These are phyloP conservation scores for Entomortierella lignicola DNA, from an alignment of 192 early-diverging fungal species.

Conservation along the genomic window DNA sequence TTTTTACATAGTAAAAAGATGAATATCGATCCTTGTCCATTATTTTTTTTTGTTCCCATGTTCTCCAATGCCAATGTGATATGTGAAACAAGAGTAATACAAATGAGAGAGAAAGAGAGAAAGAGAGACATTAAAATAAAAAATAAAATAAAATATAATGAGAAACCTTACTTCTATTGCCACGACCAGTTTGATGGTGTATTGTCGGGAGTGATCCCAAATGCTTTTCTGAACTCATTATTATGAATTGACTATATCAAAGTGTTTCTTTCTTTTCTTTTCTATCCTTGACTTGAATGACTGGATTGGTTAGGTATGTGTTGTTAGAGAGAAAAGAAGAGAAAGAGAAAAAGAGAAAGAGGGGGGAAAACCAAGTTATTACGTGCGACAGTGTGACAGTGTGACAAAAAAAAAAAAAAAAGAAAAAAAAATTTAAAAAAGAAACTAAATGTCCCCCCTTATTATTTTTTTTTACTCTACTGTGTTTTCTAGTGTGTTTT, in stretches of 20 bases:
- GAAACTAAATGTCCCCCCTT: too few species aligned
- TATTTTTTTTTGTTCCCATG: too few species aligned
- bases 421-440: too few species aligned
- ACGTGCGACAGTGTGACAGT: too few species aligned
- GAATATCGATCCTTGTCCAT: too few species aligned
- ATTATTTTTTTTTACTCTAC: too few species aligned
- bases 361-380: neutral
- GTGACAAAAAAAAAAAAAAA: too few species aligned
- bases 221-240: constrained; percentile 54
- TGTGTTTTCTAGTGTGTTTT: too few species aligned
- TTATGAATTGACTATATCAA: neutral
- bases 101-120: neutral
- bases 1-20: too few species aligned
- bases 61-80: neutral
- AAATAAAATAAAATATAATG: neutral
- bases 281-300: too few species aligned
- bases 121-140: neutral
- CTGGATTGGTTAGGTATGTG: neutral
- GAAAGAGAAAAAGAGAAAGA: neutral
- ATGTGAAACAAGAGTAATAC: neutral
- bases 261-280: too few species aligned
- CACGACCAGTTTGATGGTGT: constrained; percentile 48
- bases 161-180: constrained; percentile 28
- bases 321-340: neutral
- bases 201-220: constrained; percentile 47